These are phyloP conservation scores for Diaporthe capsici DNA, from an alignment of 2,329 filamentous ascomycete genomes.

Conservation along the genomic window DNA sequence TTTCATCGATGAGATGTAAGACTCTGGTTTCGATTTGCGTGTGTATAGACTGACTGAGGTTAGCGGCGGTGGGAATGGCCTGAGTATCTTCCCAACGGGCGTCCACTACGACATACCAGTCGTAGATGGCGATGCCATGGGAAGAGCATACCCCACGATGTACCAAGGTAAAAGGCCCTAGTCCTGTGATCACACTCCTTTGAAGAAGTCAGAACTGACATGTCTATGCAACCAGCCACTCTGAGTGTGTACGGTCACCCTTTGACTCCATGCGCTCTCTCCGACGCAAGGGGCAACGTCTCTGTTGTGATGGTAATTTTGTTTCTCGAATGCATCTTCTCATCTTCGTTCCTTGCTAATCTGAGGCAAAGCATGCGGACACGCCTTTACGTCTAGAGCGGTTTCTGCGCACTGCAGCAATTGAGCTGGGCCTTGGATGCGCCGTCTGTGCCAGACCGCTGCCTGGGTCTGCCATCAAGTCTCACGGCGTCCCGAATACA, in stretches of 20 bases:
- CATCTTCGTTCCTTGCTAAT: background rate
- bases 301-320: constrained; percentile 51
- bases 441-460: constrained; percentile 54
- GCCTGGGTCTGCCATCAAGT: constrained; percentile 51
- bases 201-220: constrained; percentile 4
- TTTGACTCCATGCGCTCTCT: constrained; percentile 54
- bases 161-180: constrained; percentile 48
- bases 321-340: background rate
- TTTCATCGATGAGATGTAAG: constrained; percentile 56
- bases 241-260: constrained; percentile 56
- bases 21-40: background rate
- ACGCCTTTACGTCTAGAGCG: constrained; percentile 53
- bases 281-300: constrained; percentile 55
- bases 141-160: constrained; percentile 56
- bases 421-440: constrained; percentile 56
- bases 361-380: constrained; percentile 50
- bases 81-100: constrained; percentile 52
- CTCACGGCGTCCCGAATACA: constrained; percentile 52
- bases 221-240: constrained; percentile 47
- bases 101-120: constrained; percentile 55
- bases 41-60: background rate
- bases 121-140: constrained; percentile 56
- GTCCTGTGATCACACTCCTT: background rate
- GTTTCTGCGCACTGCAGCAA: constrained; percentile 53
- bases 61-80: constrained; percentile 56